Evolutionary conservation across 1,139 yeast genomes (phyloP), one percentile per base, ranked within the genome.

Genomic region (Suhomyces kunorum): DNA sequence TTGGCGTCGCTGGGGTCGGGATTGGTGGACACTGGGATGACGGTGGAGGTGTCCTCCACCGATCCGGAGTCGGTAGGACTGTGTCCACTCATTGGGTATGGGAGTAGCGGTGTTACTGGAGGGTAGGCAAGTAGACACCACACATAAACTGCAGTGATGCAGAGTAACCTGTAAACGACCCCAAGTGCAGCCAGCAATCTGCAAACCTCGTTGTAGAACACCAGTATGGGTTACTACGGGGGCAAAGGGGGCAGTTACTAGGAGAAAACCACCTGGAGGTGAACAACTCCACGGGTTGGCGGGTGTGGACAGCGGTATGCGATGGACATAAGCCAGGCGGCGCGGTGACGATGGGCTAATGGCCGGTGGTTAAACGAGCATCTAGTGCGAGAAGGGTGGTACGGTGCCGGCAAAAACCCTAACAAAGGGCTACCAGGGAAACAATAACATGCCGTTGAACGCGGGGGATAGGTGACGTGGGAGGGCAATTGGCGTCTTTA

Each of bases 1-100:
- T 28, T 28, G 8, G 27, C 20, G 14, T 24, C 34, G 28, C 17
- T 11, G 15, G 28, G 12, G 6, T 32, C 34, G 22, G 16, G 34
- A 9, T 13, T 29, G 16, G 32, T 29, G 8, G 29, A 27, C 19
- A 27, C 20, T n/a, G 22, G 32, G 14, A 7, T 19, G 16, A 18
- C 22, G 24, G 19, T 18, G 17, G 11, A 9, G 7, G 23, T 12
- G 17, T n/a, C 23, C 5, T 29, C 32, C 13, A 13, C n/a, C 4
- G 32, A 6, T 9, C 15, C 11, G 20, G 32, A 24, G 23, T 13
- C 32, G 2, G 32, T 18, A 6, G 32, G 32, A 29, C 32, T 29
- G 19, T 18, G 24, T 15, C 20, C 32, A 13, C 32, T 29, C 32
- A 29, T 29, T 28, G 24, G 20, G 14, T 19, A 7, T 6, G 24